Evolutionary conservation across 1,284 basidiomycete genomes (phyloP), one percentile per base, ranked within the genome.

Genomic region (Ustilago loliicola): DNA sequence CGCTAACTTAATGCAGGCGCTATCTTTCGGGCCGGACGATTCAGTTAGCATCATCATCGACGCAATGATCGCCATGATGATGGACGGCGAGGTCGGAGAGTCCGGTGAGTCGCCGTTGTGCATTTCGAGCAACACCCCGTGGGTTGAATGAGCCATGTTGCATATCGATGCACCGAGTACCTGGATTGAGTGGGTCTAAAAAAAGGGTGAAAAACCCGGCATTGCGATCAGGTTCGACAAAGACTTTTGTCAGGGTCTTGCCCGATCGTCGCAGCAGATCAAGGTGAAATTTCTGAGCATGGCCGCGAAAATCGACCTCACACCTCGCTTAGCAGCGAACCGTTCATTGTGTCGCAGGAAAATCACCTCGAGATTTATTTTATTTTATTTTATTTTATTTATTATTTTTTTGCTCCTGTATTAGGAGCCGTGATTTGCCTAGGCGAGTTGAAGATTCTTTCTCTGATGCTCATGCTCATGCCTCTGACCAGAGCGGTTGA

Each of bases 251-350:
- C 27, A 50, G 48, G 27, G 48, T 50, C 48, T 25, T 27, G 13
- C 15, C 8, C 55, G 55, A 57, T 57, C 55, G 23, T 57, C 40
- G 13, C 23, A 45, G 27, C 36, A 29, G 55, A 57, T 57, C 55
- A 57, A 57, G 21, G 40, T 57, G 55, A 25, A n/a, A 27, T 29
- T 45, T 13, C 45, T 48, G 45, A 48, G 45, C n/a, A 23, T 45
- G 40, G 40, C 17, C 21, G 42, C 23, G 11, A 56, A 56, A 56
- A 40, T 56, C 55, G 55, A 38, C 38, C 23, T 9, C 38, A 6
- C n/a, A 57, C 38, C 55, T 57, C 55, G 55, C 55, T 57, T 57
- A 57, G 40, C 34, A 40, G 15, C 32, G 25, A 25, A 51, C 11
- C n/a, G 10, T 27, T 25, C 15, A 29, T 10, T 9, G 29, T 38